These are phyloP conservation scores for Nannizziopsis arthrosporioides DNA, from an alignment of 2,329 filamentous ascomycete species.

Conservation along the genomic window DNA sequence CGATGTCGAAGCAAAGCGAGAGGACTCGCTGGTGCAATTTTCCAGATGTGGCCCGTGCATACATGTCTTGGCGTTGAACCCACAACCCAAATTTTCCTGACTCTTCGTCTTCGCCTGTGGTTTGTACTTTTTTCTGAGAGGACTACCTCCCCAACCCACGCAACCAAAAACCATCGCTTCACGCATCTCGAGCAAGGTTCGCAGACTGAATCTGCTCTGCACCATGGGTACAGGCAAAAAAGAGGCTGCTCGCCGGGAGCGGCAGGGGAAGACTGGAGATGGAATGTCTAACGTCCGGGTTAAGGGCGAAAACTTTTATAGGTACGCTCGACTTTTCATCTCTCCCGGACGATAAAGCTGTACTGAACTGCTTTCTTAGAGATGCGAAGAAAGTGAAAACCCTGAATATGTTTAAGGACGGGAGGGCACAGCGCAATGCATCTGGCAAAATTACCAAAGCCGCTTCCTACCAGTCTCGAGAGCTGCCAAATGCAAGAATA, in stretches of 20 bases:
- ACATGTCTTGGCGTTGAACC: conserved; percentile 11
- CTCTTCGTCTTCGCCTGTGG: conserved; percentile 18
- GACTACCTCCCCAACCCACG: conserved; percentile 3
- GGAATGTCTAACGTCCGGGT: conserved; percentile 82
- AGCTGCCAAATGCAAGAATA: conserved; percentile 70
- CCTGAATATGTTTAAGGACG: conserved; percentile 83
- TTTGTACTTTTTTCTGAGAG: conserved; percentile 1
- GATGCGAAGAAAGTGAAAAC: conserved; percentile 77
- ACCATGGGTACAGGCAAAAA: conserved; percentile 86
- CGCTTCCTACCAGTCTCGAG: conserved; percentile 70
- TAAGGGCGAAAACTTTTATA: conserved; percentile 99
- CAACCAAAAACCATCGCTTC: not conserved
- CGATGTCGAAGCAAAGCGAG: no score
- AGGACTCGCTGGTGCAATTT: conserved; percentile 1
- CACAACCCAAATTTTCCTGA: conserved; percentile 20
- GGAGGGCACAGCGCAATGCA: conserved; percentile 69
- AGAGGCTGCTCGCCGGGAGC: conserved; percentile 67
- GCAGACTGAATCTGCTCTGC: conserved; percentile 12
- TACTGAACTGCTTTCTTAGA: conserved; percentile 24
- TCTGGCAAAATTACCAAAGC: conserved; percentile 74
- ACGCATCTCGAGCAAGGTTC: not conserved
- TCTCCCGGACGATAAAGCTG: no score
- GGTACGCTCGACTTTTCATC: conserved; percentile 37
- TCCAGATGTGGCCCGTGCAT: conserved; percentile 13
- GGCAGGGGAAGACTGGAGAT: conserved; percentile 74